phyloP scores from a whole-genome alignment of 1,284 basidiomycete genomes.

The Coniferiporia weirii region DNA sequence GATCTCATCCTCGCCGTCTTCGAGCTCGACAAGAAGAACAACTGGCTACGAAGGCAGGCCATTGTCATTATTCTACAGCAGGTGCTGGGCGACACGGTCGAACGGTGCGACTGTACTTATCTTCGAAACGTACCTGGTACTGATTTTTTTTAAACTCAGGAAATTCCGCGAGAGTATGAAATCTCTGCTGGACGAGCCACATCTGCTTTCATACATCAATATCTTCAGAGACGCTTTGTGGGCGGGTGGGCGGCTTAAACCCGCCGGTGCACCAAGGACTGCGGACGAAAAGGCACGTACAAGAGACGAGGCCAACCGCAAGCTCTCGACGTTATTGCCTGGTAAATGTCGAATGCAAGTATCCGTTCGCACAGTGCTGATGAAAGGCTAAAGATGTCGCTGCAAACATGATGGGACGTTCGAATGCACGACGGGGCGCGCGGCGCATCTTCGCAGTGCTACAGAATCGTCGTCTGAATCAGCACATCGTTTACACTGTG shows the following conservation, averaged over 20 bases:
- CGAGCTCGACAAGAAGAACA: constrained; percentile 91
- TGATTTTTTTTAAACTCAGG: constrained; percentile 37
- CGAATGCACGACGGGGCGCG: constrained; percentile 89
- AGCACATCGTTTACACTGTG: constrained; percentile 84
- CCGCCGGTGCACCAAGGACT: constrained; percentile 60
- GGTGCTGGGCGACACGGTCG: constrained; percentile 91
- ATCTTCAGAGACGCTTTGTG: constrained; percentile 73
- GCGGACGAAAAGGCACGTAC: constrained; percentile 76
- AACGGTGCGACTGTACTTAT: constrained; percentile 50
- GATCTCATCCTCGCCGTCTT: constrained; percentile 91
- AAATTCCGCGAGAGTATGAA: constrained; percentile 82
- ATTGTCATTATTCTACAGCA: constrained; percentile 96
- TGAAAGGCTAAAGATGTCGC: constrained; percentile 62
- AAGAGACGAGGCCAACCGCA: constrained; percentile 80
- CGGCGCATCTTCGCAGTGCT: constrained; percentile 86
- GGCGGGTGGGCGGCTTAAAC: constrained; percentile 74
- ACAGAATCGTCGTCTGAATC: constrained; percentile 89
- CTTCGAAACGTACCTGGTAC: background rate
- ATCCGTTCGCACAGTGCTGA: background rate
- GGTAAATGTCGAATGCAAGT: constrained; percentile 42
- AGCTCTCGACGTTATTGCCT: constrained; percentile 85
- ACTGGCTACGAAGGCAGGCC: constrained; percentile 94
- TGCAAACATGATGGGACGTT: constrained; percentile 93
- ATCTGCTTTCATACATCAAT: constrained; percentile 62
- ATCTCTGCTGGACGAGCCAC: constrained; percentile 56